These are phyloP conservation scores for Cornus suecica DNA, from an alignment of 148 eudicot genomes.

Conservation along the genomic window DNA sequence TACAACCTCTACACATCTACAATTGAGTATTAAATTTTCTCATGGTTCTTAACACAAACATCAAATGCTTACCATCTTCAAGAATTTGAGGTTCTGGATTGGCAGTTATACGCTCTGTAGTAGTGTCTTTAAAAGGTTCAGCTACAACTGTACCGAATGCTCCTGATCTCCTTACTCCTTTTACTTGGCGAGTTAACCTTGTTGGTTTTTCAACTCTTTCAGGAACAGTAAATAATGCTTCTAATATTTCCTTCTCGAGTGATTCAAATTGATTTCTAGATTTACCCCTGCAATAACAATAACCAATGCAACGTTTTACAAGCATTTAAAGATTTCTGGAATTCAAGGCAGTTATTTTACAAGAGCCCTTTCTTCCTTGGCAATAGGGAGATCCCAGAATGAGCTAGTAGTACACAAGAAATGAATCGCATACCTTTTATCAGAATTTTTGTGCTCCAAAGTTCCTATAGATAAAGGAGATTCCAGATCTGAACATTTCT, in stretches of 20 bases:
- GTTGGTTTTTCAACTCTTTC: slow-evolving; percentile 42
- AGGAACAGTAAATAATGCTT: slow-evolving; percentile 53
- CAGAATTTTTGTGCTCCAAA: slow-evolving; percentile 1
- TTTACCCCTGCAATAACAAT: slow-evolving; percentile 9
- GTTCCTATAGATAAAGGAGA: slow-evolving; percentile 1
- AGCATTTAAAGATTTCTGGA: background rate
- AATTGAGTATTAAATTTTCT: background rate
- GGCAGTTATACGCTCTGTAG: slow-evolving; percentile 26
- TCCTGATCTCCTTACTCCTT: slow-evolving; percentile 25
- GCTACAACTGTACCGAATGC: slow-evolving; percentile 42
- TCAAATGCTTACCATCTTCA: slow-evolving; percentile 37
- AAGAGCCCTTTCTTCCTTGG: background rate
- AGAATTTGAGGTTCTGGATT: slow-evolving; percentile 35
- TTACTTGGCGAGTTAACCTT: slow-evolving; percentile 12
- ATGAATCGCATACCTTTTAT: slow-evolving; percentile 20
- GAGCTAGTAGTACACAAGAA: background rate
- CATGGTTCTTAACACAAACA: background rate
- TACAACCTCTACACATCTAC: background rate
- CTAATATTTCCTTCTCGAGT: slow-evolving; percentile 55
- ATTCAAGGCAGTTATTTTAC: background rate
- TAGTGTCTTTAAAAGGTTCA: slow-evolving; percentile 38
- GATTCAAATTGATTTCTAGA: slow-evolving; percentile 16
- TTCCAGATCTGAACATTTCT: slow-evolving; percentile 9
- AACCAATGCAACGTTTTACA: slow-evolving; percentile 7
- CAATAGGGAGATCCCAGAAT: background rate